Conservation (phyloP, 768 basidiomycete species). For the Lactarius sanguifluus region DNA sequence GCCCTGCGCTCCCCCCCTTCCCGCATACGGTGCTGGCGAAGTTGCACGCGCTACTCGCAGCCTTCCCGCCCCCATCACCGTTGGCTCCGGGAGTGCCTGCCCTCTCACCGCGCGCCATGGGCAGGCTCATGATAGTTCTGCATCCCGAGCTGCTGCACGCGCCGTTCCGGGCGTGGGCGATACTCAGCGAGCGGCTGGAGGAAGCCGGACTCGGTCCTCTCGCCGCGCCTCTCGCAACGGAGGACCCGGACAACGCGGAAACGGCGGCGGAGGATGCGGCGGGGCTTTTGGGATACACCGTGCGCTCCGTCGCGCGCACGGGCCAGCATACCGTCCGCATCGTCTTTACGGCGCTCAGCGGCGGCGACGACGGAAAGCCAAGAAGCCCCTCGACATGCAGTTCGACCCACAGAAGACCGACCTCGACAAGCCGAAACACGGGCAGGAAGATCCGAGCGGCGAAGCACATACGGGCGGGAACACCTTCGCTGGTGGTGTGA, state of each 20-base stretch:
- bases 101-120: slow-evolving; percentile 49
- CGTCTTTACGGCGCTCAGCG: slow-evolving; percentile 42
- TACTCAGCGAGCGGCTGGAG: slow-evolving; percentile 54
- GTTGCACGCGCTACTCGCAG: slow-evolving; percentile 44
- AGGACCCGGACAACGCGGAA: slow-evolving; percentile 37
- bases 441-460: slow-evolving; percentile 57
- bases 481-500: slow-evolving; percentile 62
- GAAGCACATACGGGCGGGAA: slow-evolving; percentile 59
- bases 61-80: slow-evolving; percentile 53
- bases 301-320: slow-evolving; percentile 43
- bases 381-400: slow-evolving; percentile 51
- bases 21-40: slow-evolving; percentile 63
- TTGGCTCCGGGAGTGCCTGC: neutral
- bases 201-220: slow-evolving; percentile 57
- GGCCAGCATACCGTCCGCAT: slow-evolving; percentile 44
- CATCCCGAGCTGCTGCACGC: slow-evolving; percentile 58
- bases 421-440: slow-evolving; percentile 57
- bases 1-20: slow-evolving; percentile 56
- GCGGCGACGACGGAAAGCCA: slow-evolving; percentile 44
- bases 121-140: slow-evolving; percentile 54
- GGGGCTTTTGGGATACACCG: slow-evolving; percentile 55
- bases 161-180: slow-evolving; percentile 61
- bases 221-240: slow-evolving; percentile 45
- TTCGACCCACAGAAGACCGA: slow-evolving; percentile 54
- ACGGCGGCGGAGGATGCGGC: slow-evolving; percentile 32